Percentiles rank a stretch among this genome's conserved stretches.
Conservation (phyloP, 345 rosid species). For the Tarenaya hassleriana region DNA sequence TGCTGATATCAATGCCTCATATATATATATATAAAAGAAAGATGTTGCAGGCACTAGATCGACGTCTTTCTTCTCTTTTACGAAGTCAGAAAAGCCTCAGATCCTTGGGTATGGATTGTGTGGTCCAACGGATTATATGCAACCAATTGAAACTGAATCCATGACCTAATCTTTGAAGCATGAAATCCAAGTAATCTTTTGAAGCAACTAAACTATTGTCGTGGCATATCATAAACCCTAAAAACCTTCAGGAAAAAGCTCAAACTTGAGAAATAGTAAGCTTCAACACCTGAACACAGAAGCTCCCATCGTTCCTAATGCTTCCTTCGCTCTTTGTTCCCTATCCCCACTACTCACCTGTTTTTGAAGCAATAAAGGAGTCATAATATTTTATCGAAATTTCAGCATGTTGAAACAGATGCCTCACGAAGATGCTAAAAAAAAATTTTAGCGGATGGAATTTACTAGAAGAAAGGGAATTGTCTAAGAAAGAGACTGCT, state of each 20-base stretch:
- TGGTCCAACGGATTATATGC: background rate
- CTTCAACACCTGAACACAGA: constrained; percentile 82
- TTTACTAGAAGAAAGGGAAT: too few relatives aligned
- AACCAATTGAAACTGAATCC: background rate
- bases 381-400: constrained; percentile 7
- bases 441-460: too few relatives aligned
- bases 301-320: constrained; percentile 91
- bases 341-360: constrained; percentile 77
- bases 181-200: too few relatives aligned
- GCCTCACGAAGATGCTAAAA: constrained; percentile 1
- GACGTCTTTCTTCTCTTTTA: too few relatives aligned
- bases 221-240: constrained; percentile 10
- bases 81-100: too few relatives aligned
- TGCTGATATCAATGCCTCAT: too few relatives aligned
- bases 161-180: too few relatives aligned
- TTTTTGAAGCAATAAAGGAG: constrained; percentile 18
- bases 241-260: constrained; percentile 2
- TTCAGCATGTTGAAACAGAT: background rate
- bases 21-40: too few relatives aligned
- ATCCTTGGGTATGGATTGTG: too few relatives aligned
- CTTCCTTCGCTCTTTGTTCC: constrained; percentile 59
- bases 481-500: too few relatives aligned
- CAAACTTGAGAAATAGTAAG: constrained; percentile 1
- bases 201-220: constrained; percentile 13
- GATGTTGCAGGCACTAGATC: too few relatives aligned